Conservation (phyloP, 1,139 yeast genomes). For the Nakaseomyces kungkrabaensis region DNA sequence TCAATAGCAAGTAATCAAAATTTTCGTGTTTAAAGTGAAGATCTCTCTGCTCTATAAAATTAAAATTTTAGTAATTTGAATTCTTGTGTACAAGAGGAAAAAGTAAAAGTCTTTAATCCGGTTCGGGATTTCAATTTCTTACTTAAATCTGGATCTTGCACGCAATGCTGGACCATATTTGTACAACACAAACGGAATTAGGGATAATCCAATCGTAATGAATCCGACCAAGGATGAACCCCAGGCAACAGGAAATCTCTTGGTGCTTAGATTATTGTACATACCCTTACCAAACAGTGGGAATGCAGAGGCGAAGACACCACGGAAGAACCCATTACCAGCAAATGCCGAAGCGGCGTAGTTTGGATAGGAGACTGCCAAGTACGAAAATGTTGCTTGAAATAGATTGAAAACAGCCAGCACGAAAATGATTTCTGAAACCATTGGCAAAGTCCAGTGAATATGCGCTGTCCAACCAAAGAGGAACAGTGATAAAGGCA, state of each 20-base stretch:
- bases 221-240: constrained; percentile 43
- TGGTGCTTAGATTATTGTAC: constrained; percentile 37
- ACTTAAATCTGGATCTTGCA: constrained; percentile 7
- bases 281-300: constrained; percentile 50
- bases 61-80: too few relatives aligned
- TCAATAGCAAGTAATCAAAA: too few relatives aligned
- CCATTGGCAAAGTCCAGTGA: constrained; percentile 39
- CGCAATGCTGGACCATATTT: constrained; percentile 42
- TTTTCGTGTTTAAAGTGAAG: too few relatives aligned
- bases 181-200: constrained; percentile 40
- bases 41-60: too few relatives aligned
- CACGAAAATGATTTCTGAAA: constrained; percentile 36
- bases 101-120: too few relatives aligned
- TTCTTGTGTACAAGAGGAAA: too few relatives aligned
- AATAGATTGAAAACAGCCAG: constrained; percentile 35
- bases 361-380: constrained; percentile 31
- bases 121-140: background rate
- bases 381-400: constrained; percentile 31
- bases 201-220: constrained; percentile 35
- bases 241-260: constrained; percentile 47
- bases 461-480: constrained; percentile 38
- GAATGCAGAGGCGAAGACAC: constrained; percentile 39
- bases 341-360: constrained; percentile 53
- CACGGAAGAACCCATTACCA: constrained; percentile 43
- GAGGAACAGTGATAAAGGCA: constrained; percentile 15